phyloP scores from a whole-genome alignment of 2,329 filamentous ascomycete species.

The Alternaria sp. region DNA sequence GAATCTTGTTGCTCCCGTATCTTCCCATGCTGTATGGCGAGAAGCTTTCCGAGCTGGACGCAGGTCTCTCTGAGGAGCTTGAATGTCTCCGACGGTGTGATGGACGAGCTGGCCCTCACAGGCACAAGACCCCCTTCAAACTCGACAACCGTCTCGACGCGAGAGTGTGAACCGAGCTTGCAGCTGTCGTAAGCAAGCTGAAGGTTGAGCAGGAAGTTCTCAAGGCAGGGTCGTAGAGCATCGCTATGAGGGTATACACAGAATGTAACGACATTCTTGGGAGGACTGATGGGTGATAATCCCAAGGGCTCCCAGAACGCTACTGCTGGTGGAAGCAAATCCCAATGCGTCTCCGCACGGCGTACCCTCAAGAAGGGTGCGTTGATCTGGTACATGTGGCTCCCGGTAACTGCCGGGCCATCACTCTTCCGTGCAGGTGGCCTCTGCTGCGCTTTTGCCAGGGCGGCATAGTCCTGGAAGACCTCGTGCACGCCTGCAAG shows the following conservation, averaged over 20 bases:
- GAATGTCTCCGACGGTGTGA: slow-evolving; percentile 32
- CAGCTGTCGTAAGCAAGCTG: slow-evolving; percentile 75
- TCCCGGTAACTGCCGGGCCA: slow-evolving; percentile 29
- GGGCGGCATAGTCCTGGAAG: slow-evolving; percentile 47
- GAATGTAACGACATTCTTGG: slow-evolving; percentile 73
- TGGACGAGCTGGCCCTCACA: slow-evolving; percentile 23
- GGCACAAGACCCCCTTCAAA: slow-evolving; percentile 44
- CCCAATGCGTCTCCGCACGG: slow-evolving; percentile 71
- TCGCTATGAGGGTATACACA: slow-evolving; percentile 73
- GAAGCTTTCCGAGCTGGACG: slow-evolving; percentile 50
- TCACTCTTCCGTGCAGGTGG: slow-evolving; percentile 43
- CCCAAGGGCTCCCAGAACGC: slow-evolving; percentile 84
- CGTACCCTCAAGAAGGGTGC: slow-evolving; percentile 75
- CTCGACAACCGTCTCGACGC: slow-evolving; percentile 48
- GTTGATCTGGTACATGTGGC: slow-evolving; percentile 57
- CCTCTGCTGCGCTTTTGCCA: slow-evolving; percentile 45
- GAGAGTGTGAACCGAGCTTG: slow-evolving; percentile 70
- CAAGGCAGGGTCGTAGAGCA: slow-evolving; percentile 66
- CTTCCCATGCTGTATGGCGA: slow-evolving; percentile 42
- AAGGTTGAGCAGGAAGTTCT: slow-evolving; percentile 70
- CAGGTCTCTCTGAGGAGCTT: slow-evolving; percentile 44
- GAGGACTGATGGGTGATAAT: slow-evolving; percentile 71
- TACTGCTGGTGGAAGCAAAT: slow-evolving; percentile 75
- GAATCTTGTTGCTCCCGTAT: slow-evolving; percentile 48
- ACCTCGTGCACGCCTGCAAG: slow-evolving; percentile 53